Base-by-base conservation (phyloP, 2,329 filamentous ascomycete genomes). In the Aureobasidium sp. region DNA sequence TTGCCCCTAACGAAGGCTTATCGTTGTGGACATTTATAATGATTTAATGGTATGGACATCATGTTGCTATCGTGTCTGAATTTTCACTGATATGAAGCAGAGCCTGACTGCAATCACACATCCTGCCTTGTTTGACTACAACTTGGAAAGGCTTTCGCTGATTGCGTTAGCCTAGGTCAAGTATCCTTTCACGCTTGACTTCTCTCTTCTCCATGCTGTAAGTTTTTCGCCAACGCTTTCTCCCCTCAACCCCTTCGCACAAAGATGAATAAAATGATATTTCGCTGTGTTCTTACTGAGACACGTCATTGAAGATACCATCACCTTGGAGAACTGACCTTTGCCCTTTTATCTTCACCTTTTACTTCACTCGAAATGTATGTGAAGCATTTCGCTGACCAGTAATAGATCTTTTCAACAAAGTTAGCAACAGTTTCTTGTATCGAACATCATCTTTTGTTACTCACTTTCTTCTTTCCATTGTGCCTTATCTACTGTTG, bases 261-360 rank as follows among this genome's bases (percentile, higher is more conserved):
- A 29, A 39, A 82, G 80, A 83, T 82, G 79, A 83, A 74, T 68
- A 73, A 70, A 56, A 68, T 38, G 34, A 71, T 72, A 72, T 75
- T 75, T 80, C 75, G 78, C 79, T 83, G 78, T 81, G 77, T 81
- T 82, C 76, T 81, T 80, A 70, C 79, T 68, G 78, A 81, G 76
- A 65, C 71, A 61, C 65, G 65, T 70, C 71, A 62, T 77, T 82
- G 79, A 79, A 71, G 78, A 81, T 71, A 77, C 74, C 66, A 64
- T 80, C 78, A 82, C 77, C 77, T 82, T 82, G 79, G 79, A 82
- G 79, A 83, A 74, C 79, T 82, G 79, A 82, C 45, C 44, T 29
- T 45, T 38, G 21, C 35, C 35, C 25, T 29, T 17, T 22, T 2
- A 32, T 17, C 21, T 16, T 39, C 17, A 38, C 17, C 30, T 32